Evolutionary conservation across 1,139 yeast genomes (phyloP).

Genomic region (Pichiaceae sp.): DNA sequence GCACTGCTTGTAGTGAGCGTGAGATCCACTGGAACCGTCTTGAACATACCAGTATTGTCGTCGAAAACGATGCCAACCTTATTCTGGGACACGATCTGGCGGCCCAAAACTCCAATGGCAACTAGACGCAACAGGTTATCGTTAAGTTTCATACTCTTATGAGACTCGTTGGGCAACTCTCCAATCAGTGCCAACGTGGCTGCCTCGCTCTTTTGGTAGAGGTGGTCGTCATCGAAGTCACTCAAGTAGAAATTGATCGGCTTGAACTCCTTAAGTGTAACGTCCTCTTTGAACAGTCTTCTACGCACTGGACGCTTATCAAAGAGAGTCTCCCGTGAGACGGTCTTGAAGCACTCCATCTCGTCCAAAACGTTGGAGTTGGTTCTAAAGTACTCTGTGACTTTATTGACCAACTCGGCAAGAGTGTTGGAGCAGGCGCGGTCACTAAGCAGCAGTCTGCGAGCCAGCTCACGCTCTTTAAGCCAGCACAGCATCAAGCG

Average conservation of each 20-base stretch:
- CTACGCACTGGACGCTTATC: constrained; percentile 32
- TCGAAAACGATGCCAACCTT: constrained; percentile 26
- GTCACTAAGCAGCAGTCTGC: constrained; percentile 31
- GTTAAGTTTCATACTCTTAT: constrained; percentile 19
- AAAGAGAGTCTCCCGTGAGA: constrained; percentile 3
- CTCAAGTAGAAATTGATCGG: constrained; percentile 44
- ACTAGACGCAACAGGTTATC: constrained; percentile 29
- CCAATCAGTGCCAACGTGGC: constrained; percentile 24
- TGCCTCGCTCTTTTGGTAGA: constrained; percentile 20
- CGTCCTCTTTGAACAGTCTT: constrained; percentile 58
- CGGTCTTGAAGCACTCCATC: neutral
- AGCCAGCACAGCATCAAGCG: constrained; percentile 51
- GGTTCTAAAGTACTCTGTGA: constrained; percentile 13
- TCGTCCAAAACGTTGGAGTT: constrained; percentile 2
- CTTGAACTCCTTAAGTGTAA: constrained; percentile 48
- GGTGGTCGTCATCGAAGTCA: constrained; percentile 49
- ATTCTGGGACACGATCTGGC: constrained; percentile 23
- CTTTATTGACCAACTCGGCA: constrained; percentile 27
- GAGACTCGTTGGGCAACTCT: constrained; percentile 24
- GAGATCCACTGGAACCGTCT: constrained; percentile 7
- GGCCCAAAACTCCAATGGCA: constrained; percentile 30
- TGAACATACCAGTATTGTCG: constrained; percentile 11
- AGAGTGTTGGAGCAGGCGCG: constrained; percentile 27
- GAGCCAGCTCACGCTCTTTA: constrained; percentile 34
- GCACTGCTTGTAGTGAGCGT: neutral